phyloP scores from a whole-genome alignment of 2,329 filamentous ascomycete genomes.

The Aspergillus spinulosporus region DNA sequence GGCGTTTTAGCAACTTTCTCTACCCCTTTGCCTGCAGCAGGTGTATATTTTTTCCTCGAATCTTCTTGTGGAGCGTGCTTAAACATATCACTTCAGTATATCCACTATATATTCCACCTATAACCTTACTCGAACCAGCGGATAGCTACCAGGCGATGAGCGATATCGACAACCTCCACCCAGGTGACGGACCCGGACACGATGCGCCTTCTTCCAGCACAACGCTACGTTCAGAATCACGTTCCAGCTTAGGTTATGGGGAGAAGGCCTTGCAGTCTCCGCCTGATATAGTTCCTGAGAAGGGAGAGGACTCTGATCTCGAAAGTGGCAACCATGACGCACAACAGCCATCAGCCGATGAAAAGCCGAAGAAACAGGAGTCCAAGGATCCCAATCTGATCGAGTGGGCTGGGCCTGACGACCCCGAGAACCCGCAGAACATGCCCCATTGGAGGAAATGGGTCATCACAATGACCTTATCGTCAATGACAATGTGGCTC shows the following conservation, averaged over 20 bases:
- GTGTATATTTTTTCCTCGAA: not conserved
- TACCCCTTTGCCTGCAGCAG: not conserved
- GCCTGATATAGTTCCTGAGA: conserved; percentile 3
- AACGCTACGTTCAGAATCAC: conserved; percentile 17
- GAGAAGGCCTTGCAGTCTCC: conserved; percentile 11
- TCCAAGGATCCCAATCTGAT: conserved; percentile 29
- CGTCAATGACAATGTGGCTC: conserved; percentile 44
- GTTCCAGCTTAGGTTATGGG: conserved; percentile 7
- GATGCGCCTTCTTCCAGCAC: conserved; percentile 16
- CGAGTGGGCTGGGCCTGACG: conserved; percentile 35
- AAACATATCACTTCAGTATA: not conserved
- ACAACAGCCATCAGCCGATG: conserved; percentile 2
- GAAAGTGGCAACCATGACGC: conserved; percentile 9
- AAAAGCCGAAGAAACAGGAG: conserved; percentile 10
- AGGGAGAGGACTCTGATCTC: conserved; percentile 15
- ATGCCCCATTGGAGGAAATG: conserved; percentile 40
- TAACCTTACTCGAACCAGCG: not conserved
- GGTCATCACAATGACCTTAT: conserved; percentile 36
- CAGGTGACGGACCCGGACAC: conserved; percentile 9
- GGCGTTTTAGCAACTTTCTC: not conserved
- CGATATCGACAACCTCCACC: conserved; percentile 7
- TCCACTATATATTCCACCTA: not conserved
- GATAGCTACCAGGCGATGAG: not conserved
- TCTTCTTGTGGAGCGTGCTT: not conserved
- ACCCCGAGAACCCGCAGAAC: conserved; percentile 37